These are phyloP conservation scores for Didymella glomerata DNA, from an alignment of 2,329 filamentous ascomycete species.

Conservation along the genomic window DNA sequence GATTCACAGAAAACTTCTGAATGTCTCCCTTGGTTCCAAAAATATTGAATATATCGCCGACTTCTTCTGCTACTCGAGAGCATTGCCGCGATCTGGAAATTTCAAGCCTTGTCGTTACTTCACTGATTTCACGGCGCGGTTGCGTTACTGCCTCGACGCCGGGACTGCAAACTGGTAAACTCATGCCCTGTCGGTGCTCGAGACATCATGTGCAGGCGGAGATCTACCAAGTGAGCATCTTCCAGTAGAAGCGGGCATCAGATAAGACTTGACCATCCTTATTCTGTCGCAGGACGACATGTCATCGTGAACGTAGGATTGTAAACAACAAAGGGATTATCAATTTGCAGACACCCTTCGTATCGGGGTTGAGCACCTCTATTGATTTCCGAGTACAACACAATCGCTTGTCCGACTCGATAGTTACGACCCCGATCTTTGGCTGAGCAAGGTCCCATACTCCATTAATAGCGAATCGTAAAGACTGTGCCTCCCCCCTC, in stretches of 20 bases:
- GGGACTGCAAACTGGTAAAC: too few relatives aligned
- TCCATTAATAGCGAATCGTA: slow-evolving; percentile 1
- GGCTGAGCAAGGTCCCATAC: background rate
- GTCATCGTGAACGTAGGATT: background rate
- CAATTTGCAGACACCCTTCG: background rate
- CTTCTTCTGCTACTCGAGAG: background rate
- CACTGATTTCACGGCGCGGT: background rate
- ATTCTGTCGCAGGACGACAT: background rate
- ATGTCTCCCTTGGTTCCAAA: too few relatives aligned
- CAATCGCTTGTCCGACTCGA: background rate
- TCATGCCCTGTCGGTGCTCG: too few relatives aligned
- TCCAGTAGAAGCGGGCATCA: background rate
- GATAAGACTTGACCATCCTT: background rate
- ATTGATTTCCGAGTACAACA: background rate
- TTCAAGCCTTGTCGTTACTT: background rate
- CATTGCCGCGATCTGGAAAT: background rate
- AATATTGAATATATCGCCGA: too few relatives aligned
- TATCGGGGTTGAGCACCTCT: background rate
- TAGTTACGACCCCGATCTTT: background rate
- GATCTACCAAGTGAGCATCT: background rate
- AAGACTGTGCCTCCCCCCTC: slow-evolving; percentile 26
- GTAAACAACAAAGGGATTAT: background rate
- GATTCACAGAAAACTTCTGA: too few relatives aligned
- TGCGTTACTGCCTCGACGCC: background rate
- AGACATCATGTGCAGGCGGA: background rate